Evolutionary conservation across 2,329 filamentous ascomycete species (phyloP).

Genomic region (Penicillium thymicola): DNA sequence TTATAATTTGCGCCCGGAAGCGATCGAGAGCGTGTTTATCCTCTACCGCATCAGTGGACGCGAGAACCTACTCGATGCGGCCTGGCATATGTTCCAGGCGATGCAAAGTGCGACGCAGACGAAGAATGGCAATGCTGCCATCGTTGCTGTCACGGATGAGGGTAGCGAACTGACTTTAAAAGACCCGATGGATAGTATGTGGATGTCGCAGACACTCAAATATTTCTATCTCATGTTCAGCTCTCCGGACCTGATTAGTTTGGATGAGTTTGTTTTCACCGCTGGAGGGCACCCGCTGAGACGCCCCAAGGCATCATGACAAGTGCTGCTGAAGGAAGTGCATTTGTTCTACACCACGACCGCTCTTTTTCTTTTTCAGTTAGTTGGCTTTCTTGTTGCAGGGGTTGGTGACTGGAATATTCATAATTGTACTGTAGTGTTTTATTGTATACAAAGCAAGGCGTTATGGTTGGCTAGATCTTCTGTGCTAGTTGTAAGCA

Average conservation of each 20-base stretch:
- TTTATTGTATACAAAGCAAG: not conserved
- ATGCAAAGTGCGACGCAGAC: slow-evolving; percentile 66
- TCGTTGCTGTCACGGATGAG: slow-evolving; percentile 24
- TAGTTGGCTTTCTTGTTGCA: too few relatives aligned
- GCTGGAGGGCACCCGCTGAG: slow-evolving; percentile 54
- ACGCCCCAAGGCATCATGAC: not conserved
- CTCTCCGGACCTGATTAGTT: slow-evolving; percentile 60
- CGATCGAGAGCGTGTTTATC: slow-evolving; percentile 84
- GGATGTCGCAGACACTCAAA: slow-evolving; percentile 86
- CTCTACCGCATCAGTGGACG: slow-evolving; percentile 89
- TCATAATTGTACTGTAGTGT: not conserved
- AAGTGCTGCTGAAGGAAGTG: not conserved
- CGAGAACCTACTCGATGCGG: slow-evolving; percentile 69
- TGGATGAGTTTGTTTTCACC: slow-evolving; percentile 56
- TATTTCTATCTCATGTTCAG: slow-evolving; percentile 85
- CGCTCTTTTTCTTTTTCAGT: not conserved
- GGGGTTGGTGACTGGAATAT: not conserved
- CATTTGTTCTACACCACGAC: not conserved
- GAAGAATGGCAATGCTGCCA: slow-evolving; percentile 62
- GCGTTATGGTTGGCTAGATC: not conserved
- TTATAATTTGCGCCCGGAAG: slow-evolving; percentile 62
- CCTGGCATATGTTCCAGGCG: slow-evolving; percentile 79
- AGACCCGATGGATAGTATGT: slow-evolving; percentile 83
- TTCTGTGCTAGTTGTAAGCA: not conserved
- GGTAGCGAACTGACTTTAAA: slow-evolving; percentile 34